These are phyloP conservation scores for Harringtonia aguacate DNA, from an alignment of 2,329 filamentous ascomycete genomes.

Conservation along the genomic window DNA sequence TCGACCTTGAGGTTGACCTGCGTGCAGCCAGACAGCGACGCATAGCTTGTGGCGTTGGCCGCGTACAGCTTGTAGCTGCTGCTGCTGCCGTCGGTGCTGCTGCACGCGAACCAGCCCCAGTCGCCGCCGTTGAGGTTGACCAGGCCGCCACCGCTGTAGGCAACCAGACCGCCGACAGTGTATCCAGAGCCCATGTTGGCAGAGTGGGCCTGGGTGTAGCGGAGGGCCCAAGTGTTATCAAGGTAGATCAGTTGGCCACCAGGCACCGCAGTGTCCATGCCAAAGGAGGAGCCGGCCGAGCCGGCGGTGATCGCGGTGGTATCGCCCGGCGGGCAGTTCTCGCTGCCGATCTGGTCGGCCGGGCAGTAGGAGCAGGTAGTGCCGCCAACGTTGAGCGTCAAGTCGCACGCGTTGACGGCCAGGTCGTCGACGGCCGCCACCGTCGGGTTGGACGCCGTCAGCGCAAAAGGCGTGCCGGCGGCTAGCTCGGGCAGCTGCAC, in stretches of 20 bases:
- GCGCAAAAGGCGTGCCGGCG: slow-evolving; percentile 14
- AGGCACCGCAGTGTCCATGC: slow-evolving; percentile 20
- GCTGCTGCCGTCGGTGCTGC: slow-evolving; percentile 12
- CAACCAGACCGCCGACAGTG: slow-evolving; percentile 16
- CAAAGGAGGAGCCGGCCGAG: background rate
- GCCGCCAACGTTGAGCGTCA: slow-evolving; percentile 14
- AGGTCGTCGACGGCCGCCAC: slow-evolving; percentile 17
- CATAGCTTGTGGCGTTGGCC: slow-evolving; percentile 16
- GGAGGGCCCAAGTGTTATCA: slow-evolving; percentile 17
- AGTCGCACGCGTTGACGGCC: slow-evolving; percentile 18
- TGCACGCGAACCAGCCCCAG: slow-evolving; percentile 19
- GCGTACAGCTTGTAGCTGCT: slow-evolving; percentile 18
- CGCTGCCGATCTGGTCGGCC: slow-evolving; percentile 9
- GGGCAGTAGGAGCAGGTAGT: slow-evolving; percentile 22
- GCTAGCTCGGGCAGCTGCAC: slow-evolving; percentile 13
- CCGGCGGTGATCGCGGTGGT: slow-evolving; percentile 14
- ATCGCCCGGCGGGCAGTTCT: slow-evolving; percentile 19
- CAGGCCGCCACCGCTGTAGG: slow-evolving; percentile 21
- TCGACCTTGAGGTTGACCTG: slow-evolving; percentile 19
- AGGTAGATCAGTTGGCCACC: slow-evolving; percentile 23
- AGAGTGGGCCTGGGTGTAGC: slow-evolving; percentile 23
- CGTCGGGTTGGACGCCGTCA: slow-evolving; percentile 20
- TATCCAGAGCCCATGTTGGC: slow-evolving; percentile 18
- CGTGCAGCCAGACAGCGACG: slow-evolving; percentile 12
- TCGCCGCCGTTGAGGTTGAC: slow-evolving; percentile 21